phyloP scores from a whole-genome alignment of 176 grass and related monocot genomes.

The Carex pumila region DNA sequence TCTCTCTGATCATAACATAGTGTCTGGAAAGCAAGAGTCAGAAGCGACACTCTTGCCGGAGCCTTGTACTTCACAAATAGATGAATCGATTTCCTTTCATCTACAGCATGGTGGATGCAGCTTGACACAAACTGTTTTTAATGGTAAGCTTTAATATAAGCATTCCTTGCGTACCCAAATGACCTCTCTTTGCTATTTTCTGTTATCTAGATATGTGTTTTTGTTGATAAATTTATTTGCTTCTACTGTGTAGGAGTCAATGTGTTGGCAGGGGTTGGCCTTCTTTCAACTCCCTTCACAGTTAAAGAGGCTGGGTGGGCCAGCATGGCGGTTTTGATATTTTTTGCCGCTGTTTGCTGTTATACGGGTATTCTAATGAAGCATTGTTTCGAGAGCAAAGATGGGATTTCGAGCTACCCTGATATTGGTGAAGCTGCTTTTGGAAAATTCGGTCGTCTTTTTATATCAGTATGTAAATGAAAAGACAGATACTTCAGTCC shows the following conservation, averaged over 20 bases:
- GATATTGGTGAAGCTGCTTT: constrained; percentile 97
- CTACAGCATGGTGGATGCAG: constrained; percentile 55
- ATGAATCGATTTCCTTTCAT: constrained; percentile 47
- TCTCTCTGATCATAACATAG: constrained; percentile 38
- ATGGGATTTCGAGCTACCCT: constrained; percentile 78
- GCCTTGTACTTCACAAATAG: constrained; percentile 31
- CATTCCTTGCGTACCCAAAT: not conserved
- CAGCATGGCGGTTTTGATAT: constrained; percentile 43
- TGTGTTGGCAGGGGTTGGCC: constrained; percentile 73
- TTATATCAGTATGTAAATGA: constrained; percentile 50
- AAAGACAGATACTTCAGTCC: constrained; percentile 10
- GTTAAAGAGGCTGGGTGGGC: constrained; percentile 80
- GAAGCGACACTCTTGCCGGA: constrained; percentile 31
- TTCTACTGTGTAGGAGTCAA: constrained; percentile 53
- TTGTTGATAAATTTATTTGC: not conserved
- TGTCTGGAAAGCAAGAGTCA: constrained; percentile 36
- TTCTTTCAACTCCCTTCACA: constrained; percentile 87
- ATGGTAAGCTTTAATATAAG: constrained; percentile 39
- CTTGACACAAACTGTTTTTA: constrained; percentile 90
- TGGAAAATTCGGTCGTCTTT: constrained; percentile 65
- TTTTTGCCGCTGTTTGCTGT: constrained; percentile 63
- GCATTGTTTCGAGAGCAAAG: constrained; percentile 85
- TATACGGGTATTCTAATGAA: constrained; percentile 84
- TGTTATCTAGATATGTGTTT: not conserved
- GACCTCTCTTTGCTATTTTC: constrained; percentile 1